phyloP scores from a whole-genome alignment of 192 early-diverging fungal species.

The Backusella tuberculispora region DNA sequence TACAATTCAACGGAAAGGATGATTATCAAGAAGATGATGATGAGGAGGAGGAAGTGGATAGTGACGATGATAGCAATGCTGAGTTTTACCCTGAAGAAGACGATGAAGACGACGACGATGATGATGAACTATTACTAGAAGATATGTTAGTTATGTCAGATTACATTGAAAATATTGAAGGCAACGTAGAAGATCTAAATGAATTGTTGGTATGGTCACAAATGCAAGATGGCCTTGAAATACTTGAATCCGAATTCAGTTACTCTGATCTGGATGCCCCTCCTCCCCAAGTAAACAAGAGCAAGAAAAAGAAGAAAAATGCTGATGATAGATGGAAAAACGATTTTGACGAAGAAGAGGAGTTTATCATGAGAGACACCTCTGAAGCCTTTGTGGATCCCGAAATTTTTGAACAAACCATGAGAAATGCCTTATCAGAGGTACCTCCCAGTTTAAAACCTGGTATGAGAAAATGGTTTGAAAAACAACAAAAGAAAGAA shows the following conservation, averaged over 20 bases:
- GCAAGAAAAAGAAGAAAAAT: slow-evolving; percentile 1
- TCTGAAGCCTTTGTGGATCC: slow-evolving; percentile 5
- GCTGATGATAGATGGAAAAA: background rate
- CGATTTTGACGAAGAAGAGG: slow-evolving; percentile 22
- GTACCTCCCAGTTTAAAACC: slow-evolving; percentile 30
- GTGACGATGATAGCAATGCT: background rate
- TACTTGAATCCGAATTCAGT: background rate
- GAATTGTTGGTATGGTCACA: slow-evolving; percentile 21
- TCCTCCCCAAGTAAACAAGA: background rate
- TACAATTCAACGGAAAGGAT: background rate
- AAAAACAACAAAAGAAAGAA: slow-evolving; percentile 23
- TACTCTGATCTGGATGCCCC: background rate
- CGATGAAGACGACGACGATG: slow-evolving; percentile 13
- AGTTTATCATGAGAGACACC: background rate
- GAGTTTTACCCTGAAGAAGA: background rate
- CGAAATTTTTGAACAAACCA: slow-evolving; percentile 17
- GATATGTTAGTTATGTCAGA: slow-evolving; percentile 31
- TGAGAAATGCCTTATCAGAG: slow-evolving; percentile 19
- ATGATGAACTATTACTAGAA: slow-evolving; percentile 21
- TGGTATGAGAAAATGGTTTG: slow-evolving; percentile 23
- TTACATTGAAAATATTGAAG: slow-evolving; percentile 34
- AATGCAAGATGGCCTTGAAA: slow-evolving; percentile 14
- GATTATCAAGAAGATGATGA: slow-evolving; percentile 16
- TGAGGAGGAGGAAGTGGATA: background rate
- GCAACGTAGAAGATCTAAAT: slow-evolving; percentile 17